Conservation (phyloP, 805 yeast species). For the Yarrowia deformans region DNA sequence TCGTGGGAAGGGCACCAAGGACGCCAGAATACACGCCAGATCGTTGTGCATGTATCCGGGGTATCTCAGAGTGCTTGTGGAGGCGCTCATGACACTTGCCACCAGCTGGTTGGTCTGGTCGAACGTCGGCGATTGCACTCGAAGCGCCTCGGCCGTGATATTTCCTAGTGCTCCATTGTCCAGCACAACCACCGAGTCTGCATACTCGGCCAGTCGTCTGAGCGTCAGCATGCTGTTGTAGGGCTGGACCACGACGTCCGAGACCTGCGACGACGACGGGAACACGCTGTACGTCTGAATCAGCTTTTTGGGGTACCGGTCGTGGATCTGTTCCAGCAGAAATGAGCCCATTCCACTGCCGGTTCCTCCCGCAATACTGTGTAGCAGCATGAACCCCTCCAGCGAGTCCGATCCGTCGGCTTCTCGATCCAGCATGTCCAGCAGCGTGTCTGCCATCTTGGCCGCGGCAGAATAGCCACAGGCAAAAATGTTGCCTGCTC, state of each 20-base stretch:
- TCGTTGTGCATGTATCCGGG: constrained; percentile 93
- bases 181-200: constrained; percentile 87
- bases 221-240: constrained; percentile 87
- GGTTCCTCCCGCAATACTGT: constrained; percentile 98
- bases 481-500: constrained; percentile 98
- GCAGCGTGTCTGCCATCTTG: constrained; percentile 69
- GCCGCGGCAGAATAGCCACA: constrained; percentile 83
- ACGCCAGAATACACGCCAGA: constrained; percentile 77
- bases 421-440: constrained; percentile 87
- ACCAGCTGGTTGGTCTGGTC: constrained; percentile 85
- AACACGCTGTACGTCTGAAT: constrained; percentile 87
- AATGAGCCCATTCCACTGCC: constrained; percentile 95
- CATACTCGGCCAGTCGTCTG: constrained; percentile 78
- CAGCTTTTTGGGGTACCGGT: constrained; percentile 81
- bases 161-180: constrained; percentile 85
- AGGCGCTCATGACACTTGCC: constrained; percentile 80
- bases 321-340: constrained; percentile 77
- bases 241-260: constrained; percentile 98
- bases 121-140: constrained; percentile 67
- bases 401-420: constrained; percentile 87
- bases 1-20: constrained; percentile 85
- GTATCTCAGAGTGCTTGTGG: constrained; percentile 86
- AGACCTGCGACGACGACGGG: constrained; percentile 76
- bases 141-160: constrained; percentile 69
- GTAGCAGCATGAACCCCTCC: constrained; percentile 89